These are phyloP conservation scores for Lactarius psammicola DNA, from an alignment of 768 basidiomycete species.

Conservation along the genomic window DNA sequence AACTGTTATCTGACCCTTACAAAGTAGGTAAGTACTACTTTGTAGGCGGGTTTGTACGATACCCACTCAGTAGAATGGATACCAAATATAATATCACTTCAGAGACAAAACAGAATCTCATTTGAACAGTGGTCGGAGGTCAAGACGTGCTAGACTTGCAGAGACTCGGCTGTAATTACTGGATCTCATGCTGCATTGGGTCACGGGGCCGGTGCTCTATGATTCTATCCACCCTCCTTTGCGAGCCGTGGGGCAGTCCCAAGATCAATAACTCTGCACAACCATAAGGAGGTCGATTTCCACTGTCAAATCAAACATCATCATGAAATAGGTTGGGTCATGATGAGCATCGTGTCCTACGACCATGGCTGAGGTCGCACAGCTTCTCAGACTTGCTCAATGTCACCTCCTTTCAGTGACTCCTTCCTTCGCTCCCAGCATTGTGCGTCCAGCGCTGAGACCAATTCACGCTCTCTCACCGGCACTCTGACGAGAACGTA, in stretches of 20 bases:
- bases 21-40: too few species aligned
- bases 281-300: background rate
- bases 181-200: background rate
- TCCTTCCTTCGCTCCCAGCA: background rate
- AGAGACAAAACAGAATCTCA: too few species aligned
- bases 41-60: too few species aligned
- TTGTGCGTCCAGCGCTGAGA: background rate
- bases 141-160: too few species aligned
- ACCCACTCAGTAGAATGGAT: too few species aligned
- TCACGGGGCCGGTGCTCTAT: too few species aligned
- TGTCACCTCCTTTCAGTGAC: too few species aligned
- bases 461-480: background rate
- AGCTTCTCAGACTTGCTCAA: background rate
- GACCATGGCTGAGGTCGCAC: background rate
- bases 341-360: background rate
- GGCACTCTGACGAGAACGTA: background rate
- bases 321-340: background rate
- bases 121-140: too few species aligned
- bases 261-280: background rate
- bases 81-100: too few species aligned
- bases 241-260: background rate
- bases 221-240: background rate
- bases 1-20: background rate
- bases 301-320: background rate
- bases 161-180: too few species aligned